Conservation (phyloP, 1,284 basidiomycete species). For the Puccinia novopanici region DNA sequence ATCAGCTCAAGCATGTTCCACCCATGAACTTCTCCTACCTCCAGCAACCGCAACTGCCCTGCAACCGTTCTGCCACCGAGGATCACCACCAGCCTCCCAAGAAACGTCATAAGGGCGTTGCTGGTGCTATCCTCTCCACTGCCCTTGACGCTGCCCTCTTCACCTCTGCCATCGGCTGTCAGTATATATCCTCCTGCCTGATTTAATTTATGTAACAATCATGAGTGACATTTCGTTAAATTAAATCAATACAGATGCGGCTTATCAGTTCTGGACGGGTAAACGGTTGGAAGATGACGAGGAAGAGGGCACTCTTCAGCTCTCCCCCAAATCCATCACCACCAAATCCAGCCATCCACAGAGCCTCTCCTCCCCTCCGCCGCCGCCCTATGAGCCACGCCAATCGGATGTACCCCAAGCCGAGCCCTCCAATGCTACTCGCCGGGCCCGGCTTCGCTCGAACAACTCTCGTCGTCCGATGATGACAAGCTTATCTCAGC, state of each 20-base stretch:
- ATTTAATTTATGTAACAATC: not conserved
- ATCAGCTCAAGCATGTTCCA: not conserved
- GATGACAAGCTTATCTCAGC: not conserved
- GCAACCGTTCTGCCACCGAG: not conserved
- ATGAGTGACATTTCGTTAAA: not conserved
- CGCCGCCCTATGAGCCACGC: conserved; percentile 37
- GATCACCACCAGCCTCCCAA: not conserved
- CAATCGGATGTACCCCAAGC: not conserved
- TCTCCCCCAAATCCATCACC: conserved; percentile 11
- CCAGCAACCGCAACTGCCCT: not conserved
- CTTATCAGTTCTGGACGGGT: conserved; percentile 47
- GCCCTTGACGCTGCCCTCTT: conserved; percentile 46
- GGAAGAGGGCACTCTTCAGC: not conserved
- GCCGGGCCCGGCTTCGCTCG: not conserved
- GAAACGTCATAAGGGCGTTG: conserved; percentile 43
- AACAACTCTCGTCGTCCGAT: not conserved
- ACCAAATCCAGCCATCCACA: not conserved
- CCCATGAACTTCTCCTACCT: not conserved
- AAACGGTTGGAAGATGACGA: conserved; percentile 18
- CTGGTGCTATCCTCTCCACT: conserved; percentile 32
- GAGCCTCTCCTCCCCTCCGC: not conserved
- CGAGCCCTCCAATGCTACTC: not conserved
- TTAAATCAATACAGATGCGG: conserved; percentile 6
- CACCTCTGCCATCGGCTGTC: conserved; percentile 48
- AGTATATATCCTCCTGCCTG: not conserved